Base-by-base conservation (phyloP, 1,284 basidiomycete species). In the Termitomyces sp. region DNA sequence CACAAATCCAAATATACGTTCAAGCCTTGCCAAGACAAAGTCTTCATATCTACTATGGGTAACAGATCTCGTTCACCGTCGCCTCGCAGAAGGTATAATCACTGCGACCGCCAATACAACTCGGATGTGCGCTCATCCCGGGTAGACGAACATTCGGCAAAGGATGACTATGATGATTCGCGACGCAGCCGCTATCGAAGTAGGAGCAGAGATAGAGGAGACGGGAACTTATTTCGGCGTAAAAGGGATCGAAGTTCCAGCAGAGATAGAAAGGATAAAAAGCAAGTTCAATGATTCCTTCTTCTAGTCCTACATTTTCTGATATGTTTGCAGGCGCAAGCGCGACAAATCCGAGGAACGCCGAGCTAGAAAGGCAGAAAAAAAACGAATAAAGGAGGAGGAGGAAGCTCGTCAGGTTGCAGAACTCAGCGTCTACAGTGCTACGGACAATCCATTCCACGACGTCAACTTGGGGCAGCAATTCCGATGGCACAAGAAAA, bases 401-500 rank as follows among this genome's bases (percentile, higher is more conserved):
- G 91, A 94, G 63, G 91, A 93, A 65, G 84, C 89, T 21, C 86
- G 92, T 40, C 85, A 90, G 65, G 84, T 94, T 8, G 92, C 93
- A 6, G 90, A 92, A 68, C 78, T 95, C 40, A 92, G 91, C 62
- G 86, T 94, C 58, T 98, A 98, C 76, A 94, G 92, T 63, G 92
- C 93, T 39, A 87, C 86, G 6, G 91, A 94, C 76, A 99, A 99
- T 67, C 96, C 96, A 0, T 99, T 99, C 78, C 92, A 98, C 71
- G 96, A 99, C 67, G 86, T 92, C 58, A 98, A 98, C 69, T 83
- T 98, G 28, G 88, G 86, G 21, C 92, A 98, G 66, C 91, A 94
- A 68, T 99, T 99, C 72, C 85, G 89, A 56, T 99, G 97, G 97
- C 92, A 94, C 71, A 99, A 99, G 79, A 99, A 99, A 76, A 83